Evolutionary conservation across 2,329 filamentous ascomycete genomes (phyloP), one percentile per base, ranked within the genome.

Genomic region (Diaporthe sp.): DNA sequence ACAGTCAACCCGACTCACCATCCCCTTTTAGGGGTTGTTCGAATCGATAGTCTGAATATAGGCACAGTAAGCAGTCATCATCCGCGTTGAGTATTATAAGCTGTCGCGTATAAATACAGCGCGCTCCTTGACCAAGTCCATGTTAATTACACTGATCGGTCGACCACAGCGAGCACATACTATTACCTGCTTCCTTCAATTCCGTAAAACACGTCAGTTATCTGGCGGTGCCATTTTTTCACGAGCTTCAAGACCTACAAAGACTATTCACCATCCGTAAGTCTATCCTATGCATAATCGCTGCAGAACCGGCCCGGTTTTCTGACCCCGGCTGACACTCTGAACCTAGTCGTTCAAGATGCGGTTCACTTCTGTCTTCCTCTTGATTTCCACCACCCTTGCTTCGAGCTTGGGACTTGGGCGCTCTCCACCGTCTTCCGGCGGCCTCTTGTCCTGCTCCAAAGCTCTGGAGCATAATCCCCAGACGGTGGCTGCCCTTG

Each of bases 401-500:
- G 61, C 58, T 42, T 63, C 61, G 31, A 37, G 20, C 37, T 3
- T 47, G 20, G 34, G 31, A 2, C 3, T 25, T n/a, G 53, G 15
- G 13, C 22, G 44, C 34, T 39, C 34, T 7, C 37, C 51, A 7
- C 5, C 67, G 3, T 25, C 20, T 37, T 51, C 49, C n/a, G n/a
- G 37, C 13, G 22, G 17, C 31, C 60, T 28, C 53, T 13, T 57
- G 8, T 47, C 61, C 17, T 63, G 63, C 68, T 68, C 58, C 37
- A 42, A 10, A 6, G 42, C 60, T 12, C 75, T 76, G 25, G 49
- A 51, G 34, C 2, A 20, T 12, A 44, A 15, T n/a, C 28, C 57
- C 22, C 28, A 25, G 31, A 58, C 58, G 9, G 67, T 72, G n/a
- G n/a, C 28, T 12, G 22, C 55, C 25, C 72, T 76, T 22, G 72